Evolutionary conservation across 2,329 filamentous ascomycete genomes (phyloP).

Genomic region (Trichoderma sp.): DNA sequence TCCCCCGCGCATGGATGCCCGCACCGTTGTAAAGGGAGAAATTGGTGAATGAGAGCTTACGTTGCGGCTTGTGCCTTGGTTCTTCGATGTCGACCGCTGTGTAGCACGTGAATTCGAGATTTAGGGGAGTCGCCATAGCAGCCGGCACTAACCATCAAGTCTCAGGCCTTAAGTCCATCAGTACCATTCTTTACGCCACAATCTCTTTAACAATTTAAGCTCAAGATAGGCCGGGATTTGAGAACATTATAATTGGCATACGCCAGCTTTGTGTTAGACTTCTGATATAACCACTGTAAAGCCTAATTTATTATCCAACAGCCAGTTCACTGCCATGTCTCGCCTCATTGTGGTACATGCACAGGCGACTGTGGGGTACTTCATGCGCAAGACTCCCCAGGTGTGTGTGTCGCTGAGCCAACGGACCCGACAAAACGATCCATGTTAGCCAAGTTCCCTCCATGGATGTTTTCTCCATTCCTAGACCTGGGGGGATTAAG

Average conservation of each 20-base stretch:
- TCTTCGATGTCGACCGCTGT: neutral
- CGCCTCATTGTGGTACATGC: no score
- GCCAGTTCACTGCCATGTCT: no score
- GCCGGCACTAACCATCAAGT: neutral
- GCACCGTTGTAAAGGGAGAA: neutral
- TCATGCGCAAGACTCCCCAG: no score
- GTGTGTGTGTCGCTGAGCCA: no score
- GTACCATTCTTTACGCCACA: neutral
- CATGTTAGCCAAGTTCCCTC: no score
- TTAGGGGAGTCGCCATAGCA: neutral
- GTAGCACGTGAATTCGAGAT: neutral
- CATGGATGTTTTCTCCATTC: no score
- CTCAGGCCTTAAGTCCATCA: neutral
- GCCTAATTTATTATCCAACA: neutral
- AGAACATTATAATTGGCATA: rapidly evolving
- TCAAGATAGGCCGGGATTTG: neutral
- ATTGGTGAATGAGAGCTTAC: neutral
- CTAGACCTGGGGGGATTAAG: no score
- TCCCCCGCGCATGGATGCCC: neutral
- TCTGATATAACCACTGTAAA: neutral
- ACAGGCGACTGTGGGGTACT: no score
- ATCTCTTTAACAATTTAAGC: neutral
- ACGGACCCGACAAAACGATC: no score
- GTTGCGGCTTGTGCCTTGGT: neutral
- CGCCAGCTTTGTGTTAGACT: neutral